phyloP scores from a whole-genome alignment of 169 alveolate species.

The Eimeria falciformis region DNA sequence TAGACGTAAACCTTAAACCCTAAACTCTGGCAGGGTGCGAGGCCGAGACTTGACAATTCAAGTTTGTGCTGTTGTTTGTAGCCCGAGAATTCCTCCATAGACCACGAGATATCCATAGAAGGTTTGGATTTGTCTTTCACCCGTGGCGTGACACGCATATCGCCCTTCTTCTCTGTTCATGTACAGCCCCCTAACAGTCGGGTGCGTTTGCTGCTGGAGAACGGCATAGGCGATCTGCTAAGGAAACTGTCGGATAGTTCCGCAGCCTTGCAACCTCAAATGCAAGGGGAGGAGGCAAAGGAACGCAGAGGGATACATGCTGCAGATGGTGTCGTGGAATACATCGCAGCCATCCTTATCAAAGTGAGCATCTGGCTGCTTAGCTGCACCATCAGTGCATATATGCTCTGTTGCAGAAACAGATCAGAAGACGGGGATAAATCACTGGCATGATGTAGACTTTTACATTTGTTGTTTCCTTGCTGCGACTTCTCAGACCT shows the following conservation, averaged over 20 bases:
- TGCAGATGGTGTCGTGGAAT: conserved; percentile 35
- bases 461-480: not conserved
- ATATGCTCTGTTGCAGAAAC: too few species aligned
- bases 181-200: conserved; percentile 54
- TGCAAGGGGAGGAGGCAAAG: not conserved
- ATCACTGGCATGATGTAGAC: not conserved
- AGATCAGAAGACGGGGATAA: too few species aligned
- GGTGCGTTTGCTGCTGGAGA: conserved; percentile 29
- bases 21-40: too few species aligned
- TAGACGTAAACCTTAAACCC: too few species aligned
- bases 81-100: conserved; percentile 48
- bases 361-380: conserved; percentile 7
- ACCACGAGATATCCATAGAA: conserved; percentile 54
- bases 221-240: conserved; percentile 25
- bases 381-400: not conserved
- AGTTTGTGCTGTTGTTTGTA: not conserved
- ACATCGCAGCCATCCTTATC: conserved; percentile 29
- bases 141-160: not conserved
- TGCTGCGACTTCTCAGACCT: conserved; percentile 25
- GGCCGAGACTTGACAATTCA: too few species aligned
- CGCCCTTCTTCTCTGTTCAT: conserved; percentile 38
- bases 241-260: not conserved
- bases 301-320: conserved; percentile 7
- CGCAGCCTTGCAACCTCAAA: conserved; percentile 1
- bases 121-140: conserved; percentile 54